Evolutionary conservation across 2,329 filamentous ascomycete species (phyloP), one percentile per base, ranked within the genome.

Genomic region (Bipolaris gigantea): DNA sequence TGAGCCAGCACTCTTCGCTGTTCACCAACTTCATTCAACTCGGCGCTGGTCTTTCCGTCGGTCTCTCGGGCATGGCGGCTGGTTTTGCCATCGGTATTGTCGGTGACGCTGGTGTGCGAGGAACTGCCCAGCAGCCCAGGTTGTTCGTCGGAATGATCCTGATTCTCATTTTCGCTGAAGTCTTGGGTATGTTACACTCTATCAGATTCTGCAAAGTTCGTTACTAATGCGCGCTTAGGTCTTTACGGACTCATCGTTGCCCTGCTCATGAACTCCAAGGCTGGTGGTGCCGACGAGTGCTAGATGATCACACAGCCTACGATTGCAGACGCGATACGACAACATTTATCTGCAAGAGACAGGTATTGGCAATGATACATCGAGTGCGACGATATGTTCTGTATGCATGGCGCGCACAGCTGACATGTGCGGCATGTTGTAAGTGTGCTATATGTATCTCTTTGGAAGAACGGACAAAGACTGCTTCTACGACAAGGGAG

Each of bases 101-200:
- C 48, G 80, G 90, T 82, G 90, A 94, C 68, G 90, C 90, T 69
- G 90, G 90, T 88, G 90, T 94, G 56, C 86, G 90, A 73, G 90
- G 89, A 81, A 91, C 88, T 63, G 89, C 90, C 54, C 89, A 92
- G 75, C 89, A 92, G 76, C 89, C 89, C 59, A 84, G 89, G 75
- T 84, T 96, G 66, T 96, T 95, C 79, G 92, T 96, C 75, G 92
- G 92, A 80, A 97, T 97, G 92, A 96, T 97, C 79, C 79, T 97
- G 76, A 97, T 97, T 82, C 90, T 97, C 80, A 97, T 97, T 93
- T 97, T 96, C 84, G 92, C 92, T 67, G 92, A 97, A 93, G 92
- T 97, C 67, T 81, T 97, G 88, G 92, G 92, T 94, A 83, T 60
- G 88, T 81, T 5, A 11, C 15, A n/a, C 16, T 27, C 15, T 16